A percentile compares a stretch with the other conserved stretches of the same genome.
Conservation (phyloP, 495 filamentous ascomycete genomes). For the Penicillium ucsense region DNA sequence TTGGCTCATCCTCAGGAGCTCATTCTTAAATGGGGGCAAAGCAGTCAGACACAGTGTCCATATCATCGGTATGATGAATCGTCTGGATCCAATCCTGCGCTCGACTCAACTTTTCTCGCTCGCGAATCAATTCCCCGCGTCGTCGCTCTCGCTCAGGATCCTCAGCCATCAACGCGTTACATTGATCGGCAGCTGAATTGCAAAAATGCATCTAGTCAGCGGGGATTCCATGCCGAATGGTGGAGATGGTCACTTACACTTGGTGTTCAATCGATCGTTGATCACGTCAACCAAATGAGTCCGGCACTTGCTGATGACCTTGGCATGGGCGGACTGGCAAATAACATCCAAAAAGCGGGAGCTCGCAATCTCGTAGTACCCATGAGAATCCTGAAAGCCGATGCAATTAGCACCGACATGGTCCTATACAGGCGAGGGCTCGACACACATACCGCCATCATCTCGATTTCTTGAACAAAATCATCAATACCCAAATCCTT, state of each 20-base stretch:
- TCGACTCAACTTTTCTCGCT: slow-evolving; percentile 34
- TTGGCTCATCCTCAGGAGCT: not conserved
- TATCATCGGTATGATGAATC: slow-evolving; percentile 7
- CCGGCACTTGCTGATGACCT: slow-evolving; percentile 37
- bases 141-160: slow-evolving; percentile 33
- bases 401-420: too few relatives aligned
- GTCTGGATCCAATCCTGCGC: slow-evolving; percentile 34
- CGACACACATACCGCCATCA: slow-evolving; percentile 37
- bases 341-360: slow-evolving; percentile 40
- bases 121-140: slow-evolving; percentile 27
- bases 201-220: not conserved
- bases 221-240: not conserved
- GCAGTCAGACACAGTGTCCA: not conserved
- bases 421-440: too few relatives aligned
- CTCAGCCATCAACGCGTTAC: slow-evolving; percentile 32
- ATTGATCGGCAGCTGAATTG: slow-evolving; percentile 8
- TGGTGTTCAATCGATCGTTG: slow-evolving; percentile 19
- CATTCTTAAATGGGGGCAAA: not conserved
- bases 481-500: slow-evolving; percentile 31
- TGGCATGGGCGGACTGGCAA: slow-evolving; percentile 34
- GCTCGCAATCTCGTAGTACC: slow-evolving; percentile 46
- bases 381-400: slow-evolving; percentile 25
- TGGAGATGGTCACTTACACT: slow-evolving; percentile 21
- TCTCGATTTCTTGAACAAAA: slow-evolving; percentile 36
- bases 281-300: slow-evolving; percentile 26